Percentiles rank a stretch among this genome's conserved stretches.
phyloP scores from a whole-genome alignment of 2,329 filamentous ascomycete species.

The Thermothelomyces thermophilus region DNA sequence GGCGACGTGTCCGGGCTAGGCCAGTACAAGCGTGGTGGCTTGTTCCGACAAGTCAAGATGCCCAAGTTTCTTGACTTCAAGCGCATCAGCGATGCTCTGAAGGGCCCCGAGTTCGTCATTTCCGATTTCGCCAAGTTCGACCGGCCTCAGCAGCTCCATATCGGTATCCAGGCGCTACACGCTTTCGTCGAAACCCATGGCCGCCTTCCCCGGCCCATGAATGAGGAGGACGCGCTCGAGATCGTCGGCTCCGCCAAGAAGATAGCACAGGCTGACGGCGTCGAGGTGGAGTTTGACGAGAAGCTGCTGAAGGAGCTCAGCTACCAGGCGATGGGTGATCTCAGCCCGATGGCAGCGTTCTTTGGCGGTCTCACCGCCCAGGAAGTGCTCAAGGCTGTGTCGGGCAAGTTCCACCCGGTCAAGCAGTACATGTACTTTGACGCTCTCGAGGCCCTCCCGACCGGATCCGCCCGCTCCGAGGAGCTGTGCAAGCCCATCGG shows the following conservation, averaged over 20 bases:
- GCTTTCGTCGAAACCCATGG: constrained; percentile 71
- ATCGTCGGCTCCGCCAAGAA: constrained; percentile 68
- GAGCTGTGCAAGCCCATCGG: constrained; percentile 81
- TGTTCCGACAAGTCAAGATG: constrained; percentile 98
- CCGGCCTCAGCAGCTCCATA: constrained; percentile 82
- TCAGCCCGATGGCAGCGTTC: constrained; percentile 88
- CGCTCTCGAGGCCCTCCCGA: constrained; percentile 88
- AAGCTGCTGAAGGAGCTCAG: constrained; percentile 89
- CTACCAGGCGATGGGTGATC: constrained; percentile 86
- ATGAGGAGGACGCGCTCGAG: constrained; percentile 74
- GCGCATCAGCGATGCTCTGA: constrained; percentile 66
- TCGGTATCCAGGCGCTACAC: constrained; percentile 88
- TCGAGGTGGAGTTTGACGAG: constrained; percentile 81
- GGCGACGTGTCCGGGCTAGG: constrained; percentile 85
- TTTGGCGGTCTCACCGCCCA: constrained; percentile 92
- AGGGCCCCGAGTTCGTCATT: constrained; percentile 81
- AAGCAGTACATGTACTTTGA: constrained; percentile 97
- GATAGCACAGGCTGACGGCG: constrained; percentile 65
- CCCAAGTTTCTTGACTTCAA: constrained; percentile 90
- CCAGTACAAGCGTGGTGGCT: constrained; percentile 78
- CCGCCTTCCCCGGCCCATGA: constrained; percentile 73
- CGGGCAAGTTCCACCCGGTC: constrained; percentile 95
- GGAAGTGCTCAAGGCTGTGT: constrained; percentile 93
- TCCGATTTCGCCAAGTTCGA: constrained; percentile 99
- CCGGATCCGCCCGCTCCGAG: constrained; percentile 66